Base-by-base conservation (phyloP, 331 rosid species). In the Malus hybrid region DNA sequence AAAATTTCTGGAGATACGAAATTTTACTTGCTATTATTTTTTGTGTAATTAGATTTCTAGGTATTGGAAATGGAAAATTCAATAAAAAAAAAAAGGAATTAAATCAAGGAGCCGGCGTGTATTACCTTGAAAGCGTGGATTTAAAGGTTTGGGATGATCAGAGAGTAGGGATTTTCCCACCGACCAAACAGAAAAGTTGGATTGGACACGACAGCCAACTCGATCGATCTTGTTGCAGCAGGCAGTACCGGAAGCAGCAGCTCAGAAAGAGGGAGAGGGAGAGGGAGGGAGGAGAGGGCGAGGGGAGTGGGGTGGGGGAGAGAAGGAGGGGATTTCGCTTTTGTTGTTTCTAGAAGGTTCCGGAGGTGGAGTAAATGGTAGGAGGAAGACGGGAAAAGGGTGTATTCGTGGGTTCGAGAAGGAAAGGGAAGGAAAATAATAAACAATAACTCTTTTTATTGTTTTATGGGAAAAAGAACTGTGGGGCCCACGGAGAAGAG, bases 311-410 rank as follows among this genome's bases (percentile, higher is more conserved):
- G 10, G 72, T 16, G 78, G 61, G 70, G 70, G 13, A 60, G 58
- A 6, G 56, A 9, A 5, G 14, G 29, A 11, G 64, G 22, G 64
- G 28, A 58, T 24, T 24, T 58, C 66, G 80, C 34, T 82, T 79
- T 46, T 66, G 84, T 77, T 80, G 88, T 77, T 93, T 93, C 98
- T 88, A 93, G 98, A 93, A 93, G 89, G 80, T 91, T 93, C 97
- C 30, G 74, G 68, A 78, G 76, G 74, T 5, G 44, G 74, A 63
- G 68, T 78, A 36, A 82, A 78, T 44, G 78, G 80, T 22, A 77
- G 78, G 67, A 57, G 26, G 39, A 79, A 72, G 72, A 78, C 30
- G 48, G 79, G 26, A 63, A 32, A 39, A 76, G 68, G 22, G 66
- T 2, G 68, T 39, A 57, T 71, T n/a, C 81, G 91, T 62, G 88